Conservation (phyloP, 139 green algal genomes). For the Haematococcus sp. region DNA sequence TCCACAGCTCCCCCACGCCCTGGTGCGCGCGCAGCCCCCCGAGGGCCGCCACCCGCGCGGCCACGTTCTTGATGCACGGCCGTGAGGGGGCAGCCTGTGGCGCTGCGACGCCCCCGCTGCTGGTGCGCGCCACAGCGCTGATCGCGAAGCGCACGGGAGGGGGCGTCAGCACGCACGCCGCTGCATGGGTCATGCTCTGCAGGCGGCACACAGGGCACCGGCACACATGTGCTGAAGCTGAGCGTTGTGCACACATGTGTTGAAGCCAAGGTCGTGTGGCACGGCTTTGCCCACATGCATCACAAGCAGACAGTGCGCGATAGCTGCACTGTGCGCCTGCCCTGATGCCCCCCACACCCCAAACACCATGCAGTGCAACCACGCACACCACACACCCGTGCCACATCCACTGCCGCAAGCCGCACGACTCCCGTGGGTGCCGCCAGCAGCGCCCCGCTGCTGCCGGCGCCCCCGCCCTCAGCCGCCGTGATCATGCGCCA, state of each 20-base stretch:
- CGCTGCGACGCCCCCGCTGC: not conserved
- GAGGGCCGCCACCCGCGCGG: not conserved
- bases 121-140: not conserved
- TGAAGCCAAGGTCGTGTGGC: not conserved
- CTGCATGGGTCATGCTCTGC: conserved; percentile 18
- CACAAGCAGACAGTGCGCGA: too few species aligned
- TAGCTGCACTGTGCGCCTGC: too few species aligned
- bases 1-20: conserved; percentile 6
- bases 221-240: too few species aligned
- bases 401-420: conserved; percentile 28
- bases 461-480: conserved; percentile 3
- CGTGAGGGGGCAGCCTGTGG: not conserved
- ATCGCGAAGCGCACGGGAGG: conserved; percentile 15
- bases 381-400: conserved; percentile 5
- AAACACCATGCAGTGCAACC: not conserved
- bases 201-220: too few species aligned
- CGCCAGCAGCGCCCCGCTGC: not conserved
- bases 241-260: not conserved
- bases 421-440: conserved; percentile 23
- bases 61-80: conserved; percentile 5
- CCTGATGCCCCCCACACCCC: not conserved
- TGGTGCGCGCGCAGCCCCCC: not conserved
- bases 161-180: conserved; percentile 16
- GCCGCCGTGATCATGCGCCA: conserved; percentile 23
- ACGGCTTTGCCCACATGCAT: too few species aligned